Base-by-base conservation (phyloP, 2,329 filamentous ascomycete species). In the Pezicula carpinea region DNA sequence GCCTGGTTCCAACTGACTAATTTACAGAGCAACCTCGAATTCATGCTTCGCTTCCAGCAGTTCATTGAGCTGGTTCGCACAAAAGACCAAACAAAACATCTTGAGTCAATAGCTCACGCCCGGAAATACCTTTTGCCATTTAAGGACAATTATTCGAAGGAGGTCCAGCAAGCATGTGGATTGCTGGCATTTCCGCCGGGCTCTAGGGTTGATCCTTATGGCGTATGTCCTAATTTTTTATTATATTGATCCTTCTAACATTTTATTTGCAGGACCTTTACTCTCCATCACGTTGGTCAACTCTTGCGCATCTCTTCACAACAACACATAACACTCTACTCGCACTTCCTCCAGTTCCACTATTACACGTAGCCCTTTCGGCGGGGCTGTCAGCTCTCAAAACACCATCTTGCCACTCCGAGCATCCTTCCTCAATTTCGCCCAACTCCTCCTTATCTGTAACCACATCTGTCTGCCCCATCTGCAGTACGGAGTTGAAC, bases 401-500 rank as follows among this genome's bases (percentile, higher is more conserved):
- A 68, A 97, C 93, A 1, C 93, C 93, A 0, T 84, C 89, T 14
- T 99, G 93, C 64, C 91, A 97, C 69, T 86, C 85, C 1, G 51
- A 54, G 3, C 54, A 61, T 23, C 44, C 52, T 8, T 52, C 51
- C 2, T 56, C 62, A 42, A 59, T 59, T 6, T 58, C 57, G 17
- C 55, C 59, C 19, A 60, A 56, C 42, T 63, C 66, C 42, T 58
- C 59, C 0, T 58, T 59, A 14, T 59, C 56, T 11, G 53, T 60
- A 61, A 64, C 54, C 45, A 82, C 82, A 2, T 85, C 87, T 6
- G 82, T 97, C 35, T 99, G 93, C 59, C 93, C 93, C 3, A 97
- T 99, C 62, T 99, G 93, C 72, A 93, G 87, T 40, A 93, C 87
- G 1, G 93, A 99, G 68, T 79, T 99, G 47, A 97, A 97, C 65